These are phyloP conservation scores for Acanthochlamys bracteata DNA, from an alignment of 106 monocot species.

Conservation along the genomic window DNA sequence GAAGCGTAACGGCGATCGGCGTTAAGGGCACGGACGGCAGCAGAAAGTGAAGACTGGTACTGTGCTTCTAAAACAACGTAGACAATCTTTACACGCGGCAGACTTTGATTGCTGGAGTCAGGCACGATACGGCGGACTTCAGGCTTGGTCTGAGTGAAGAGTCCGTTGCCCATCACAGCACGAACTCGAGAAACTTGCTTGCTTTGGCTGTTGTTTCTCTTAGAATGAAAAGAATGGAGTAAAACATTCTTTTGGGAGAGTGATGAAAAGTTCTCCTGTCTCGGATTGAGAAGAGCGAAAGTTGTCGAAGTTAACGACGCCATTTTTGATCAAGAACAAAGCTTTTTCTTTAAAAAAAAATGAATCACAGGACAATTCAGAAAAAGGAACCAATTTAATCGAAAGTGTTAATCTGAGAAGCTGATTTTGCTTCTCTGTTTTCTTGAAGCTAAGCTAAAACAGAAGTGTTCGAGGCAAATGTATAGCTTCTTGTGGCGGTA, in stretches of 20 bases:
- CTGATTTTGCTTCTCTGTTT: not conserved
- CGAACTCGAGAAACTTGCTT: constrained; percentile 14
- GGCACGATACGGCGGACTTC: constrained; percentile 73
- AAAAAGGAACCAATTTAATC: not conserved
- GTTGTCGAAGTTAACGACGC: constrained; percentile 55
- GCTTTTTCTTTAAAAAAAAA: not conserved
- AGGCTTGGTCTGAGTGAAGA: constrained; percentile 75
- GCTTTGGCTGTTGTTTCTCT: not conserved
- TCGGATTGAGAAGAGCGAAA: constrained; percentile 25
- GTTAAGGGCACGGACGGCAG: constrained; percentile 57
- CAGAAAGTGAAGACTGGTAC: constrained; percentile 75
- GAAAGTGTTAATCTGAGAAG: not conserved
- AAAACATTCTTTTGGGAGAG: constrained; percentile 27
- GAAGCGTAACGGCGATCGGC: constrained; percentile 29
- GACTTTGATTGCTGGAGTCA: constrained; percentile 6
- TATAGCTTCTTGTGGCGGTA: constrained; percentile 13
- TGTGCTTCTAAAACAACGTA: constrained; percentile 85
- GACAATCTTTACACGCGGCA: constrained; percentile 67
- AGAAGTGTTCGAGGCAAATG: not conserved
- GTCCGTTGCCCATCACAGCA: constrained; percentile 41
- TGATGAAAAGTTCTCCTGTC: constrained; percentile 18
- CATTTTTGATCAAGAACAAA: constrained; percentile 14
- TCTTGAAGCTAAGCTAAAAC: not conserved
- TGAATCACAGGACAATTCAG: not conserved
- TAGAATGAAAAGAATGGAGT: constrained; percentile 51